These are phyloP conservation scores for Lotmaria passim DNA, from an alignment of 208 protist genomes.

Conservation along the genomic window DNA sequence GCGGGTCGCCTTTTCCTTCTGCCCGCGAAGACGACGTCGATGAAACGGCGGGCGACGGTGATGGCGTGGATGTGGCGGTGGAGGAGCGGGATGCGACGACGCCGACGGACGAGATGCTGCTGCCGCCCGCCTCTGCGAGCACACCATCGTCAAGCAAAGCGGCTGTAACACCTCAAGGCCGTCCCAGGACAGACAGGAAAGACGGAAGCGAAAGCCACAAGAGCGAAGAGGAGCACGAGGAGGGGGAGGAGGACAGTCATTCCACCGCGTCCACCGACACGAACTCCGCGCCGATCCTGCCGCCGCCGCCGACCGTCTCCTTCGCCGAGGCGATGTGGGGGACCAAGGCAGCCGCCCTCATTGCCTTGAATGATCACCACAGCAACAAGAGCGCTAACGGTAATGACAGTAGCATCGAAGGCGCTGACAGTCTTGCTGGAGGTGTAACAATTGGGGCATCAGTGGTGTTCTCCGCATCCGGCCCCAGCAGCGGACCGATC, in stretches of 20 bases:
- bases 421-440: not conserved
- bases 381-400: not conserved
- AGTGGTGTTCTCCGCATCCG: not conserved
- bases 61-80: no score
- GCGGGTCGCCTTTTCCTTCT: no score
- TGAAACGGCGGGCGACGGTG: no score
- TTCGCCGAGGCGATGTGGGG: slow-evolving; percentile 24
- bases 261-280: slow-evolving; percentile 31
- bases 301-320: slow-evolving; percentile 22
- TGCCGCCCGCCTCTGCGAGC: no score
- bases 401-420: no score
- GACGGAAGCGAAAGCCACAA: not conserved
- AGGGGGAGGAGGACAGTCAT: slow-evolving; percentile 5
- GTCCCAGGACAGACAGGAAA: no score
- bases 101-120: no score
- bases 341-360: not conserved
- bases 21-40: no score
- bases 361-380: not conserved
- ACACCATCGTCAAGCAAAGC: no score
- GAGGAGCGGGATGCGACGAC: no score
- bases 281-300: slow-evolving; percentile 19
- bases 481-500: not conserved
- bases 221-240: not conserved
- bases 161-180: no score
- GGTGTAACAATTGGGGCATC: not conserved